Conservation (phyloP, 2,329 filamentous ascomycete species). For the Penicillium decumbens region DNA sequence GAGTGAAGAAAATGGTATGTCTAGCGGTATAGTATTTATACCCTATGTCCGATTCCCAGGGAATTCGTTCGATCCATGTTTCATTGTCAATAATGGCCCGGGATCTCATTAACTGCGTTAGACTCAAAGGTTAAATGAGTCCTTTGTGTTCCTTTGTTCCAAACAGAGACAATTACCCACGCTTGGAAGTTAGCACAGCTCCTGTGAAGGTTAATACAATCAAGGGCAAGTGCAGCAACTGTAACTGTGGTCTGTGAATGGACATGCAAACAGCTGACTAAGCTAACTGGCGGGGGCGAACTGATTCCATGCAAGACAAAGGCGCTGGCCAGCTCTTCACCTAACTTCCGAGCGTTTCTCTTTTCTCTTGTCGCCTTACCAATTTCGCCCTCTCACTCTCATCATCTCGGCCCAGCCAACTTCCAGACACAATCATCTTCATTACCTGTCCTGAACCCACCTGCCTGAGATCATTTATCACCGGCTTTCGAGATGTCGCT, state of each 20-base stretch:
- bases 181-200: background rate
- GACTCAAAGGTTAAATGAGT: background rate
- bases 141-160: background rate
- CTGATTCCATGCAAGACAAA: conserved; percentile 1
- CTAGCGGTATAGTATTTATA: too few relatives aligned
- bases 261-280: conserved; percentile 3
- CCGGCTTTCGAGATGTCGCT: conserved; percentile 64
- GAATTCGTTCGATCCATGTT: too few relatives aligned
- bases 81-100: too few relatives aligned
- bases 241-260: background rate
- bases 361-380: background rate
- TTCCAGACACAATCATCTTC: background rate
- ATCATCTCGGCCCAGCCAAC: background rate
- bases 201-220: background rate
- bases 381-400: background rate
- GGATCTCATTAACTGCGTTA: background rate
- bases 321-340: background rate
- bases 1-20: too few relatives aligned
- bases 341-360: background rate
- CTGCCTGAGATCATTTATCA: background rate
- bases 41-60: too few relatives aligned
- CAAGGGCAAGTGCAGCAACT: background rate
- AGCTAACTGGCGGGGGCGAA: conserved; percentile 3
- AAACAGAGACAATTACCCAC: background rate
- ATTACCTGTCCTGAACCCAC: background rate